Evolutionary conservation across 2,329 filamentous ascomycete species (phyloP).

Genomic region (Xylaria sp.): DNA sequence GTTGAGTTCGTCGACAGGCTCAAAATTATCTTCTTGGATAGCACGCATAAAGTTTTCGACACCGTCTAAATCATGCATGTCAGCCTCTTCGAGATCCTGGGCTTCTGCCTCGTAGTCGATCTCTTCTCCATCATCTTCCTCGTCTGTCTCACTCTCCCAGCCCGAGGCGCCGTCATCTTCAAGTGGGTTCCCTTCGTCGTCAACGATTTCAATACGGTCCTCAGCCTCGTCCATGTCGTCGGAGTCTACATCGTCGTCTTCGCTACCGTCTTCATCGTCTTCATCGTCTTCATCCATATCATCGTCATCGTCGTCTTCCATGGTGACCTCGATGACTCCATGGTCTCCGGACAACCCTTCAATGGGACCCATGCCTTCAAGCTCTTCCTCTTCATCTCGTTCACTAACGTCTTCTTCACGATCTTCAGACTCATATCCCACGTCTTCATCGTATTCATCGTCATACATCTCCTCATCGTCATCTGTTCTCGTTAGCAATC

Average conservation of each 20-base stretch:
- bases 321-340: slow-evolving; percentile 73
- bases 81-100: slow-evolving; percentile 58
- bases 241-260: slow-evolving; percentile 62
- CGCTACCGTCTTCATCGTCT: slow-evolving; percentile 65
- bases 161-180: slow-evolving; percentile 63
- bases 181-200: slow-evolving; percentile 62
- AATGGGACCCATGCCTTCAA: slow-evolving; percentile 82
- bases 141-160: slow-evolving; percentile 64
- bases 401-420: slow-evolving; percentile 89
- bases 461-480: slow-evolving; percentile 94
- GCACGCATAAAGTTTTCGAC: slow-evolving; percentile 52
- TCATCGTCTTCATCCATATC: slow-evolving; percentile 64
- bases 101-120: slow-evolving; percentile 56
- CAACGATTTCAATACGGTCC: slow-evolving; percentile 60
- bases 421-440: slow-evolving; percentile 80
- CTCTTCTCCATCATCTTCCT: slow-evolving; percentile 58
- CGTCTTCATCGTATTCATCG: slow-evolving; percentile 87
- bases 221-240: slow-evolving; percentile 60
- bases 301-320: slow-evolving; percentile 69
- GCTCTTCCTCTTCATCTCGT: slow-evolving; percentile 74
- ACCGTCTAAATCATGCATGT: slow-evolving; percentile 51
- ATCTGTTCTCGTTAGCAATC: slow-evolving; percentile 40
- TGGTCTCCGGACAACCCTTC: slow-evolving; percentile 71
- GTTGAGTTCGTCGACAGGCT: slow-evolving; percentile 54
- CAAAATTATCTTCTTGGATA: slow-evolving; percentile 58